A percentile compares a stretch with the other conserved stretches of the same genome.
phyloP scores from a whole-genome alignment of 208 protist genomes.

The Angomonas desouzai region DNA sequence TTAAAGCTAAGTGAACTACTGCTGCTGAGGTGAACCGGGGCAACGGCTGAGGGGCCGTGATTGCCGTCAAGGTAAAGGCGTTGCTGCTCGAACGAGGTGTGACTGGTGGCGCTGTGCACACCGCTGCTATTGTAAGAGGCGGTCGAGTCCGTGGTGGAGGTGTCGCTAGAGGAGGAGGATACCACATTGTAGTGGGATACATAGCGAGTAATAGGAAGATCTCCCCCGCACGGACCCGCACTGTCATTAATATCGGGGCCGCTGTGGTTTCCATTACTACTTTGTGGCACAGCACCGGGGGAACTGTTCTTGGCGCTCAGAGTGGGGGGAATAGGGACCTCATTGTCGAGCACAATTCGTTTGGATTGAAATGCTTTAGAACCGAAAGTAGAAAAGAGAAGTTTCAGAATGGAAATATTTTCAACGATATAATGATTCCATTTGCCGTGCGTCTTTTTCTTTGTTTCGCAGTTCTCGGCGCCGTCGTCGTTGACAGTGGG shows the following conservation, averaged over 20 bases:
- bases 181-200: not conserved
- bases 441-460: not conserved
- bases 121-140: not conserved
- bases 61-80: not conserved
- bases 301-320: not conserved
- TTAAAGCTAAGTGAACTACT: not conserved
- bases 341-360: not conserved
- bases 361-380: not conserved
- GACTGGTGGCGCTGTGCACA: not conserved
- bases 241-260: not conserved
- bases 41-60: not conserved
- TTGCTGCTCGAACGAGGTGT: not conserved
- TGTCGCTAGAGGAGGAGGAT: not conserved
- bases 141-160: not conserved
- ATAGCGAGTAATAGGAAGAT: not conserved
- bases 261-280: not conserved
- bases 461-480: not conserved
- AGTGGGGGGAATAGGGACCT: not conserved
- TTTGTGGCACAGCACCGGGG: not conserved
- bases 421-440: not conserved
- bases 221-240: not conserved
- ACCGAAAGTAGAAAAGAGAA: slow-evolving; percentile 1
- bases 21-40: slow-evolving; percentile 1
- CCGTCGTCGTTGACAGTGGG: not conserved
- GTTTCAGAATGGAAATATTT: not conserved